phyloP scores from a whole-genome alignment of 768 basidiomycete species.

The Boletus rufocinnamomeus region DNA sequence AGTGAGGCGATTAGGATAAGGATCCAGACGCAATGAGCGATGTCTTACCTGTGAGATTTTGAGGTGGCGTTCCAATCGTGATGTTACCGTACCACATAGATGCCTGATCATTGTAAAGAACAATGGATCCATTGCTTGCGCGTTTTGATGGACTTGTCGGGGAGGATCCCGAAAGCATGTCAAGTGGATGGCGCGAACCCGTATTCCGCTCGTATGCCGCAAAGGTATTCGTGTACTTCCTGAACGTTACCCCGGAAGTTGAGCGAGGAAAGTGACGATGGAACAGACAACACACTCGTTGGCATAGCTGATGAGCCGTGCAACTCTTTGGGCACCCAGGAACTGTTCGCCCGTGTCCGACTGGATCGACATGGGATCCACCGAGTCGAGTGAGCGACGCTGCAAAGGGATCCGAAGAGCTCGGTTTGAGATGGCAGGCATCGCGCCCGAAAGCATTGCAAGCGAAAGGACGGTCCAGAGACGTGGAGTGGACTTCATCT shows the following conservation, averaged over 20 bases:
- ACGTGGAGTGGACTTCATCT: constrained; percentile 9
- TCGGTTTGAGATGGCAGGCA: constrained; percentile 11
- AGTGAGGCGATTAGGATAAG: not conserved
- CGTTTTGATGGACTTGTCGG: constrained; percentile 8
- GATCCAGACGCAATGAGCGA: not conserved
- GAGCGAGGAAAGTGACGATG: not conserved
- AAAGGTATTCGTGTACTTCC: constrained; percentile 46
- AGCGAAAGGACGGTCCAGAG: constrained; percentile 9
- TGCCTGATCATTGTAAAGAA: constrained; percentile 33
- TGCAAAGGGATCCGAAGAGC: constrained; percentile 9
- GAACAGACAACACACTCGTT: constrained; percentile 5
- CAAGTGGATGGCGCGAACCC: constrained; percentile 37
- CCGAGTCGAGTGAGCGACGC: constrained; percentile 5
- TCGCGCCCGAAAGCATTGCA: not conserved
- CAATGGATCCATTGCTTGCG: constrained; percentile 18
- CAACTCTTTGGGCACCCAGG: constrained; percentile 1
- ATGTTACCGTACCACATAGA: constrained; percentile 44
- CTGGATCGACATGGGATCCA: not conserved
- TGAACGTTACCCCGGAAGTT: constrained; percentile 13
- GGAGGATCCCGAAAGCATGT: constrained; percentile 9
- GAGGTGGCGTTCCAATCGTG: constrained; percentile 47
- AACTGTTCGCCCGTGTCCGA: not conserved
- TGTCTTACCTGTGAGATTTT: constrained; percentile 38
- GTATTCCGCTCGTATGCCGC: constrained; percentile 45
- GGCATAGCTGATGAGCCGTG: constrained; percentile 4